phyloP scores from a whole-genome alignment of 2,329 filamentous ascomycete species.

The Ophiostoma tasmaniense region DNA sequence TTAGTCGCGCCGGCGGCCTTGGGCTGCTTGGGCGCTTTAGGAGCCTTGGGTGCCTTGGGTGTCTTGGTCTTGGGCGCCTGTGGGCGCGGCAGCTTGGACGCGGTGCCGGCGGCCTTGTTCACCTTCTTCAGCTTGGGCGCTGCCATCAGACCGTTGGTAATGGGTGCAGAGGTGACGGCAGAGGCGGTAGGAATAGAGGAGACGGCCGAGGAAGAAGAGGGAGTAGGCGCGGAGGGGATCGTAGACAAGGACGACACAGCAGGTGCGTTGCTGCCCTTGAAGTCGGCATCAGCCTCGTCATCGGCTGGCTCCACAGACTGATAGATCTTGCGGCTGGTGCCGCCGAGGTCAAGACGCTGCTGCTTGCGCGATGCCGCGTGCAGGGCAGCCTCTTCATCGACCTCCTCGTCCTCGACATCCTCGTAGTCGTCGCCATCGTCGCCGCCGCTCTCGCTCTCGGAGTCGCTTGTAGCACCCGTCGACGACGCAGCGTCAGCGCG shows the following conservation, averaged over 20 bases:
- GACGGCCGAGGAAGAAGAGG: neutral
- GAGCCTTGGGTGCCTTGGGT: constrained; percentile 35
- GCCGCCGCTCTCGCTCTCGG: constrained; percentile 64
- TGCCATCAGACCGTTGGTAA: constrained; percentile 25
- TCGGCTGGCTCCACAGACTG: constrained; percentile 40
- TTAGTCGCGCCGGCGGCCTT: constrained; percentile 45
- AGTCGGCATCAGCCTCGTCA: constrained; percentile 51
- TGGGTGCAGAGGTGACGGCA: neutral
- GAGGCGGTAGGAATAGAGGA: neutral
- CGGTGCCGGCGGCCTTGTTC: constrained; percentile 28
- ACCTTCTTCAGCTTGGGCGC: constrained; percentile 36
- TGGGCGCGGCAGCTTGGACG: constrained; percentile 28
- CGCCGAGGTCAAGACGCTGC: constrained; percentile 44
- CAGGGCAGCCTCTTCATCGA: constrained; percentile 46
- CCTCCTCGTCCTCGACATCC: constrained; percentile 42
- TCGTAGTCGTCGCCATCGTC: constrained; percentile 49
- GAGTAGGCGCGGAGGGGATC: neutral
- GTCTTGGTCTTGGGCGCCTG: constrained; percentile 35
- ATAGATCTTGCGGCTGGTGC: constrained; percentile 39
- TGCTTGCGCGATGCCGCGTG: constrained; percentile 43
- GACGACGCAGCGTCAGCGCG: constrained; percentile 78
- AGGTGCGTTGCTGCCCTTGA: constrained; percentile 35
- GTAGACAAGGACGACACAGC: constrained; percentile 23
- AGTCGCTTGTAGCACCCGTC: constrained; percentile 74
- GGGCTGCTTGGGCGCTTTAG: constrained; percentile 33